Evolutionary conservation across 1,284 basidiomycete species (phyloP).

Genomic region (Polyporus tsugae): DNA sequence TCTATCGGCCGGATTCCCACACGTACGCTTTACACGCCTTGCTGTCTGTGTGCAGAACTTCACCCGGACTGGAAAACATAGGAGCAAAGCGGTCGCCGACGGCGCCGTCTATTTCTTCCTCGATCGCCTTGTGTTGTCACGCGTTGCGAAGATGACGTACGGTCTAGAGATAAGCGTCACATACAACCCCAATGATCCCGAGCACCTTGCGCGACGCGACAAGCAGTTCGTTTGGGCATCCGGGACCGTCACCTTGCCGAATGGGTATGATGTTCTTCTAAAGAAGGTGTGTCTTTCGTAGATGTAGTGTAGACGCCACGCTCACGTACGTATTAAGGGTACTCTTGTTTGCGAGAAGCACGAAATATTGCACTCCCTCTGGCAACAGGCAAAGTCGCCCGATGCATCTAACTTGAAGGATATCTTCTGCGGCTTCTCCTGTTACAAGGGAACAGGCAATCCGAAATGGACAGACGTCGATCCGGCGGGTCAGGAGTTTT

Average conservation of each 20-base stretch:
- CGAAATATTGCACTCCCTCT: constrained; percentile 51
- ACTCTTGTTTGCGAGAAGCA: constrained; percentile 45
- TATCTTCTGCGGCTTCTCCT: constrained; percentile 37
- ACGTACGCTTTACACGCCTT: constrained; percentile 45
- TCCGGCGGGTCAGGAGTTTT: constrained; percentile 41
- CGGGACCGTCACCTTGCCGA: constrained; percentile 42
- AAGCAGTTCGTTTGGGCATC: constrained; percentile 39
- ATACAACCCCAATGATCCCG: constrained; percentile 41
- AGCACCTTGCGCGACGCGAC: constrained; percentile 42
- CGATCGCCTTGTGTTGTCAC: constrained; percentile 45
- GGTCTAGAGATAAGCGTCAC: constrained; percentile 41
- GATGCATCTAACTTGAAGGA: constrained; percentile 29
- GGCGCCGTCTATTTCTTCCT: constrained; percentile 48
- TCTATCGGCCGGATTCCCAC: constrained; percentile 55
- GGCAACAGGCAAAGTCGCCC: constrained; percentile 42
- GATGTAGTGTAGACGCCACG: not conserved
- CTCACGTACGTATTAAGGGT: constrained; percentile 39
- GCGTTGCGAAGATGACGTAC: constrained; percentile 46
- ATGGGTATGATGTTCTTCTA: constrained; percentile 45
- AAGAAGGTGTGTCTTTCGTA: constrained; percentile 38
- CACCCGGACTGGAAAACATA: constrained; percentile 7
- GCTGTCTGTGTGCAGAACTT: not conserved
- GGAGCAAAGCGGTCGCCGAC: constrained; percentile 45
- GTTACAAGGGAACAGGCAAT: constrained; percentile 50
- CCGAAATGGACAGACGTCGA: constrained; percentile 55